Evolutionary conservation across 1,284 basidiomycete genomes (phyloP), one percentile per base, ranked within the genome.

Genomic region (Amylostereum areolatum): DNA sequence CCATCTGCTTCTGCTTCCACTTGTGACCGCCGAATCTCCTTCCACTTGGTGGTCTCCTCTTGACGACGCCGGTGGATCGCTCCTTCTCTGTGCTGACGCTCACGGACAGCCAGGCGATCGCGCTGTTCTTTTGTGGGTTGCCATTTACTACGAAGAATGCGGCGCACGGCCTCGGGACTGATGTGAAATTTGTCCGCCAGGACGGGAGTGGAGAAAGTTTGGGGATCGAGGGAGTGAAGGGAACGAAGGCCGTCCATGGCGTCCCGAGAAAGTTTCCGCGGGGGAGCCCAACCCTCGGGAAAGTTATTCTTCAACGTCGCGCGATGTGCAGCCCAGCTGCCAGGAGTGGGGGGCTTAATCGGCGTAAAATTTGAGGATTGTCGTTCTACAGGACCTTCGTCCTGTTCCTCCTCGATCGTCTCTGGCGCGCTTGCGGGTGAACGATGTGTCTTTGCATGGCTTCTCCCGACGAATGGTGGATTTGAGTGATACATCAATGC

Each of bases 211-310:
- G 77, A 78, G 68, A 89, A 93, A 32, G 69, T 76, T 45, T 73
- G 72, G 3, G 87, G 85, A 62, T 96, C 83, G 43, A 82, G 65
- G 35, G 68, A 64, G 65, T 95, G 80, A 54, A 97, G 71, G 45
- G 81, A 73, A 34, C 89, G 82, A 53, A 97, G 63, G 30, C 85
- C 85, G 50, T 89, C 85, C 92, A 97, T 97, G 30, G 92, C 91
- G 53, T 92, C 86, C 52, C 89, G 80, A n/a, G 90, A 92, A 48
- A 97, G 67, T 64, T 91, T 93, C 59, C 84, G 86, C 43, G 87
- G 87, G 6, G 93, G 93, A 45, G 76, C 71, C 93, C 94, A 97
- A 30, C 89, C 89, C 7, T 75, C 69, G 11, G 89, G 89, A 61
- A 89, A 92, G 5, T 66, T 61, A 54, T 76, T 69, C 56, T 78